Evolutionary conservation across 169 alveolate genomes (phyloP), one percentile per base, ranked within the genome.

Genomic region (Plasmodium falciparum): DNA sequence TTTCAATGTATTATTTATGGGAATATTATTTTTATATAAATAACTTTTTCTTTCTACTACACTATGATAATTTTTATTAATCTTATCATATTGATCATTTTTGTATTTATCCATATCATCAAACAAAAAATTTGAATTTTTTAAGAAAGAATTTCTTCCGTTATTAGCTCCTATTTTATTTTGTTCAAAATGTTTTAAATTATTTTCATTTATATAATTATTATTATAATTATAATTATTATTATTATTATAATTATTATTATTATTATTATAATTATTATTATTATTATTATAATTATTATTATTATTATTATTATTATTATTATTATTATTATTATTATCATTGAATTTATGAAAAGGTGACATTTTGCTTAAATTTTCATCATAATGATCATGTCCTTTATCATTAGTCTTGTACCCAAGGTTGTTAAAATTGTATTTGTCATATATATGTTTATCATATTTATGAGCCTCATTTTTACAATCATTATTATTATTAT

Each of bases 161-260:
- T 59, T 59, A 2, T 56, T 29, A 9, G 2, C 15, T 62, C 22
- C 15, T 8, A 62, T 12, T 13, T 62, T 12, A 24, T 8, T 5
- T 12, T 62, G 71, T 5, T 71, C 65, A 61, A 39, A 9, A 58
- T 13, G 4, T 49, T 59, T 52, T 17, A 72, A 72, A 39, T n/a
- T 59, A 49, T 72, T 52, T 39, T 72, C 83, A 72, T 59, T 15
- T 45, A 22, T 15, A 3, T 24, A 7, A 39, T 72, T 50, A 1
- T 56, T 56, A 12, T 56, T 22, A 56, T 56, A 8, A 56, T 56
- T n/a, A n/a, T n/a, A n/a, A 20, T 20, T 54, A 15, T 2, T n/a
- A 5, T 39, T 49, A 29, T 15, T 49, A 39, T 71, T 71, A 49
- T 72, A 29, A 2, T 56, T 56, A 2, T 56, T 22, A 56, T 56